These are phyloP conservation scores for Botryosphaeria dothidea DNA, from an alignment of 2,329 filamentous ascomycete genomes.

Conservation along the genomic window DNA sequence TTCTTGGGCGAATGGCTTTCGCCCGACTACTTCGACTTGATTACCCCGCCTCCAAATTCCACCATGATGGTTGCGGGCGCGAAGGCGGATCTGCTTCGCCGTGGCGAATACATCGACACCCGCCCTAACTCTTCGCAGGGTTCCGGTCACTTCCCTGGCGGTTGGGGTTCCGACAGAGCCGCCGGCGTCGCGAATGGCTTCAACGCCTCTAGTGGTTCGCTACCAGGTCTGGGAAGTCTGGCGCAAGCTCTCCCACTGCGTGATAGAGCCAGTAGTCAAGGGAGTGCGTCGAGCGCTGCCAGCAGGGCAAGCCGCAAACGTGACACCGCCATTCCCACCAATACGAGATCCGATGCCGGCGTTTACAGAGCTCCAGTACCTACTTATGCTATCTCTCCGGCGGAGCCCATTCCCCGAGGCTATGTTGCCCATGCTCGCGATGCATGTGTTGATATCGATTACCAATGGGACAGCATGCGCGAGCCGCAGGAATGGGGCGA, in stretches of 20 bases:
- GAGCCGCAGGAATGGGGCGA: slow-evolving; percentile 78
- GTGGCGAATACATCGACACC: slow-evolving; percentile 65
- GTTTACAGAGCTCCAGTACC: slow-evolving; percentile 75
- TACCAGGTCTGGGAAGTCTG: slow-evolving; percentile 36
- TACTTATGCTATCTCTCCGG: slow-evolving; percentile 77
- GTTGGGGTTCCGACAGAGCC: slow-evolving; percentile 48
- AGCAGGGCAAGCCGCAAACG: slow-evolving; percentile 31
- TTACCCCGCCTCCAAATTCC: slow-evolving; percentile 83
- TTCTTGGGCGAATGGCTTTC: slow-evolving; percentile 96
- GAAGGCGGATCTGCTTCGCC: slow-evolving; percentile 80
- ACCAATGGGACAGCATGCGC: slow-evolving; percentile 92
- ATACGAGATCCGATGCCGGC: slow-evolving; percentile 27
- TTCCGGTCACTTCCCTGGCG: slow-evolving; percentile 55
- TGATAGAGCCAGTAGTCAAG: slow-evolving; percentile 49
- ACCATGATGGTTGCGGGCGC: slow-evolving; percentile 85
- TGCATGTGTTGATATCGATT: slow-evolving; percentile 83
- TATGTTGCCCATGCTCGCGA: slow-evolving; percentile 91
- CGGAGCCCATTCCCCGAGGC: slow-evolving; percentile 79
- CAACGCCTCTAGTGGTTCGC: slow-evolving; percentile 23
- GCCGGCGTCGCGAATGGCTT: slow-evolving; percentile 22
- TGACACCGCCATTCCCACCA: slow-evolving; percentile 26
- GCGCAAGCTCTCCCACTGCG: slow-evolving; percentile 42
- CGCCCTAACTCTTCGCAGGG: slow-evolving; percentile 38
- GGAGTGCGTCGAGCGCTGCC: slow-evolving; percentile 26
- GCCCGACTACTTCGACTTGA: slow-evolving; percentile 89